A percentile compares a stretch with the other conserved stretches of the same genome.
phyloP scores from a whole-genome alignment of 2,329 filamentous ascomycete species.

The Clarireedia hainanense region DNA sequence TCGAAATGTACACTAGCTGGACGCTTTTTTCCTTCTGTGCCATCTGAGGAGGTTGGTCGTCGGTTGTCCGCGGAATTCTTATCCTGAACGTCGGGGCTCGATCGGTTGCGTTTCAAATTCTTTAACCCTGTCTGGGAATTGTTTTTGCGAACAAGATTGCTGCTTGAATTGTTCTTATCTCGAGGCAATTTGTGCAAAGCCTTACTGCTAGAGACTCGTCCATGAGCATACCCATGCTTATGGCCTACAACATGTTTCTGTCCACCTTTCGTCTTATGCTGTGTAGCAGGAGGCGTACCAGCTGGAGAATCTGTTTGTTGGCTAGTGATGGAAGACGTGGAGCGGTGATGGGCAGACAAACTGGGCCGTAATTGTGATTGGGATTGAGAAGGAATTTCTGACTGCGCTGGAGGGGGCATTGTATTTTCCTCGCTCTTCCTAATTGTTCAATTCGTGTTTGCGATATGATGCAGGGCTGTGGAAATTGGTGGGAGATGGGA shows the following conservation, averaged over 20 bases:
- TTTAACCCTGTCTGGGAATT: constrained; percentile 25
- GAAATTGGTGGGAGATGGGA: neutral
- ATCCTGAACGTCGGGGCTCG: constrained; percentile 43
- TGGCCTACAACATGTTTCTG: constrained; percentile 25
- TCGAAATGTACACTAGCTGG: constrained; percentile 55
- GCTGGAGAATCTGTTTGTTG: constrained; percentile 8
- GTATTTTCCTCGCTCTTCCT: neutral
- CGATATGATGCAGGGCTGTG: constrained; percentile 7
- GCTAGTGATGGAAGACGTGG: constrained; percentile 19
- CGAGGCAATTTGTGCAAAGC: constrained; percentile 22
- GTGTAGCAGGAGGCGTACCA: constrained; percentile 21
- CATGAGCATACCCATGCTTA: neutral
- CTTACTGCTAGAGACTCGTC: constrained; percentile 25
- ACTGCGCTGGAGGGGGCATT: constrained; percentile 7
- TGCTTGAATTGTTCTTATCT: constrained; percentile 18
- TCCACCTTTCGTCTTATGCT: constrained; percentile 18
- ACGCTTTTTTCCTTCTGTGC: constrained; percentile 17
- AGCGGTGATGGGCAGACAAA: constrained; percentile 18
- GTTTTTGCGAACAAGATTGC: constrained; percentile 20
- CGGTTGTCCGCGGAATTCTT: constrained; percentile 26
- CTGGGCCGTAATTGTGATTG: constrained; percentile 16
- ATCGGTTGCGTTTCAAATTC: constrained; percentile 54
- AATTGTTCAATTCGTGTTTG: neutral
- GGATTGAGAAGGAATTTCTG: constrained; percentile 5
- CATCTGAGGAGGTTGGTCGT: constrained; percentile 41